Conservation (phyloP, 805 yeast species). For the Yarrowia hollandica region DNA sequence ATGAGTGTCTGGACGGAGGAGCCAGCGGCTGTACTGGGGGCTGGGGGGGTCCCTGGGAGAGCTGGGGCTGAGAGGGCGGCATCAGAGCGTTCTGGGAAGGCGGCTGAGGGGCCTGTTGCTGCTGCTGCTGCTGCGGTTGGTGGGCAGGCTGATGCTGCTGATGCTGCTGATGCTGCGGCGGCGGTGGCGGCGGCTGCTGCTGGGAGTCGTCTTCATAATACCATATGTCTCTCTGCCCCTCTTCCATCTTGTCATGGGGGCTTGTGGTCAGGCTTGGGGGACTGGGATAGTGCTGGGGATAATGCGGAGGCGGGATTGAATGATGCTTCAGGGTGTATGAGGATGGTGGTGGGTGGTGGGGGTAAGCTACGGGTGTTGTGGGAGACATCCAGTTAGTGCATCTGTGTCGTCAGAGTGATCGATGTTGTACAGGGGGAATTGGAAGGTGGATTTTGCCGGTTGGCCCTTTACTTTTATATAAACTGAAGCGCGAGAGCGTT, state of each 20-base stretch:
- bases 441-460: not conserved
- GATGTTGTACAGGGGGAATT: not conserved
- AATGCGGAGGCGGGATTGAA: conserved; percentile 10
- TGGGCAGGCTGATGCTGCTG: conserved; percentile 10
- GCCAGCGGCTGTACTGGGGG: not conserved
- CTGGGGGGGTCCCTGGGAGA: not conserved
- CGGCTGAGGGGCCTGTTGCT: not conserved
- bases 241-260: conserved; percentile 29
- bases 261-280: conserved; percentile 25
- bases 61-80: conserved; percentile 18
- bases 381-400: conserved; percentile 27
- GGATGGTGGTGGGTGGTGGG: not conserved
- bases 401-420: conserved; percentile 18
- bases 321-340: not conserved
- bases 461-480: conserved; percentile 22
- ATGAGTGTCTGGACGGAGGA: conserved; percentile 9
- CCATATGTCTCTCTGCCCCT: conserved; percentile 29
- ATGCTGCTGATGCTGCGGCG: not conserved
- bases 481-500: conserved; percentile 21
- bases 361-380: conserved; percentile 25
- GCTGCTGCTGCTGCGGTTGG: conserved; percentile 1
- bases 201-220: conserved; percentile 22
- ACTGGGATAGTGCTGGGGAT: conserved; percentile 25
- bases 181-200: not conserved
- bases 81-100: conserved; percentile 6